A percentile compares a stretch with the other conserved stretches of the same genome.
Evolutionary conservation across 1,284 basidiomycete species (phyloP).

Genomic region (Pyrrhoderma noxium): DNA sequence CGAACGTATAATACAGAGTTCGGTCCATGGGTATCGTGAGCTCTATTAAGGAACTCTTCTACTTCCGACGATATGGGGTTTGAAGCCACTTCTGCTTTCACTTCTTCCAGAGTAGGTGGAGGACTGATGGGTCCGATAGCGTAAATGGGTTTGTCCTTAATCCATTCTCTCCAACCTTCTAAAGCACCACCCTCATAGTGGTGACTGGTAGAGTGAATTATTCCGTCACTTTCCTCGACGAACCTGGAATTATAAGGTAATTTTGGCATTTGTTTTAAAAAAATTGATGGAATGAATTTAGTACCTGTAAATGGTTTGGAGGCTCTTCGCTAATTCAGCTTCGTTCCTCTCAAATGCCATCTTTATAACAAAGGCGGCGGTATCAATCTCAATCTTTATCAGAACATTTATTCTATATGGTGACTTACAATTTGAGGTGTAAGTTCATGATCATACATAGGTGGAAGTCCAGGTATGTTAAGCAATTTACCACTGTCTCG

Average conservation of each 20-base stretch:
- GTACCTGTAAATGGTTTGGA: too few relatives aligned
- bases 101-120: not conserved
- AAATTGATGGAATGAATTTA: too few relatives aligned
- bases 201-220: not conserved
- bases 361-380: too few relatives aligned
- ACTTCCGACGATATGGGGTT: not conserved
- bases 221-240: constrained; percentile 8
- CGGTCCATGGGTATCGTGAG: constrained; percentile 3
- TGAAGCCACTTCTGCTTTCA: not conserved
- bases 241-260: not conserved
- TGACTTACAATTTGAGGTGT: constrained; percentile 3
- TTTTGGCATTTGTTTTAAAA: too few relatives aligned
- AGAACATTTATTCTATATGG: too few relatives aligned
- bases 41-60: constrained; percentile 1
- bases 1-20: constrained; percentile 13
- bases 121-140: not conserved
- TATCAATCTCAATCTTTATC: too few relatives aligned
- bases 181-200: constrained; percentile 2
- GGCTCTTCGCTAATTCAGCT: too few relatives aligned
- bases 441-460: constrained; percentile 10
- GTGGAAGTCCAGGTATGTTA: constrained; percentile 1
- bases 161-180: not conserved
- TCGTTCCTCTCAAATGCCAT: too few relatives aligned
- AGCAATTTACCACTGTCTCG: constrained; percentile 1
- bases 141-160: not conserved